Conservation (phyloP, 805 yeast species). For the Grigorovia jiainica region DNA sequence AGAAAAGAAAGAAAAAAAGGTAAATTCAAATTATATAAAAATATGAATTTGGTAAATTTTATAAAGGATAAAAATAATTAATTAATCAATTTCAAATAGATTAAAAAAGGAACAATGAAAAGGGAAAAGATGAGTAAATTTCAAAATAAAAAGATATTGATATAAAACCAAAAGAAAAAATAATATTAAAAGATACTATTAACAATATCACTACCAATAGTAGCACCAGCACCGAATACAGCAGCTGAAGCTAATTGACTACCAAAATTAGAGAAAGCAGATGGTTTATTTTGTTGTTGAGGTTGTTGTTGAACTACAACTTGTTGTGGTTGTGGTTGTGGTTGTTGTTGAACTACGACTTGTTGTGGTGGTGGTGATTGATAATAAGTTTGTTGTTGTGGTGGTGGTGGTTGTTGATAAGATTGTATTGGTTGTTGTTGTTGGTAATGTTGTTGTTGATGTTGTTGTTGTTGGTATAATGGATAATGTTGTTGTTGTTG, state of each 20-base stretch:
- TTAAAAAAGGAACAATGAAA: not conserved
- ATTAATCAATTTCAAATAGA: not conserved
- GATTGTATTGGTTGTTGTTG: conserved; percentile 27
- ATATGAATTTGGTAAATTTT: too few relatives aligned
- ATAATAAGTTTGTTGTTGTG: conserved; percentile 41
- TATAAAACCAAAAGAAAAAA: not conserved
- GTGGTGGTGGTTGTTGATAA: conserved; percentile 31
- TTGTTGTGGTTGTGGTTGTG: conserved; percentile 27
- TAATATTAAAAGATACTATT: conserved; percentile 49
- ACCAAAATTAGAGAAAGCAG: conserved; percentile 52
- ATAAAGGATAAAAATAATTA: too few relatives aligned
- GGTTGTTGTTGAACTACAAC: conserved; percentile 21
- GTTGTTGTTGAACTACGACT: conserved; percentile 34
- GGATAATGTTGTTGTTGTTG: conserved; percentile 5
- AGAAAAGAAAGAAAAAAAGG: too few relatives aligned
- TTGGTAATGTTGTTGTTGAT: conserved; percentile 9
- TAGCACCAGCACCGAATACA: conserved; percentile 93
- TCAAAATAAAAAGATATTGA: not conserved
- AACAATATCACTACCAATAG: conserved; percentile 76
- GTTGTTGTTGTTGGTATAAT: conserved; percentile 2
- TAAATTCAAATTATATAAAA: too few relatives aligned
- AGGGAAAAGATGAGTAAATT: not conserved
- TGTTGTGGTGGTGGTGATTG: conserved; percentile 44
- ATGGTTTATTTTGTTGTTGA: conserved; percentile 24
- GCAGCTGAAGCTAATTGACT: conserved; percentile 86